Evolutionary conservation across 371 early-diverging fungal species (phyloP), one percentile per base, ranked within the genome.

Genomic region (Syncephalastrum racemosum): DNA sequence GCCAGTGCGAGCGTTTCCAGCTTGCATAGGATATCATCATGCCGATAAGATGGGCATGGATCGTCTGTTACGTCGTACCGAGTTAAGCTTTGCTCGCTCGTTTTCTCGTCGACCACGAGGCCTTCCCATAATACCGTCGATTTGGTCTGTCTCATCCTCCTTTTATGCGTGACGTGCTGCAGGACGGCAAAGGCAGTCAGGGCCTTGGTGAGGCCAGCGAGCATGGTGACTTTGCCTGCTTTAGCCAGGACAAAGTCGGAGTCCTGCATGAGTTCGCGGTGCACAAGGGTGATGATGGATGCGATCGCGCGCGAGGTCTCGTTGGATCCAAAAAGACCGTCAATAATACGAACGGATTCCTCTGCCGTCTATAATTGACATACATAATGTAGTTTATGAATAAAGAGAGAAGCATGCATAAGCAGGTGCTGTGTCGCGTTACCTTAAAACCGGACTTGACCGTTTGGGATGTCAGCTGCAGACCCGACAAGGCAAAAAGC

Each of bases 271-370:
- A 90, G 63, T 56, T 95, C 96, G 15, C 85, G 68, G 51, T 82
- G 79, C 22, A 92, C 85, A 49, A 95, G 68, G 20, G 85, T 80
- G 25, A 95, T 79, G 47, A 95, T 84, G 6, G 93, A 87, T 0
- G 93, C 90, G 39, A 94, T 73, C 0, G 92, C 94, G 20, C 87
- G 81, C 12, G 94, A 93, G 0, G 96, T 93, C 61, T 95, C 94
- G 5, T 92, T 95, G 2, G 90, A 85, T n/a, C 96, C 96, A 71
- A 95, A 95, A 4, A 97, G 68, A 0, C 93, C 94, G 67, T 96
- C 97, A 25, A 96, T 78, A 18, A 94, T 68, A 4, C 87, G 83
- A 4, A 95, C 93, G 10, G 89, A 88, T 69, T 96, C 96, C 58
- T 95, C 94, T 1, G 93, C 92, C 20, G 87, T 81, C 85, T 87